Conservation (phyloP, 2,329 filamentous ascomycete species). For the Fusarium sp. region DNA sequence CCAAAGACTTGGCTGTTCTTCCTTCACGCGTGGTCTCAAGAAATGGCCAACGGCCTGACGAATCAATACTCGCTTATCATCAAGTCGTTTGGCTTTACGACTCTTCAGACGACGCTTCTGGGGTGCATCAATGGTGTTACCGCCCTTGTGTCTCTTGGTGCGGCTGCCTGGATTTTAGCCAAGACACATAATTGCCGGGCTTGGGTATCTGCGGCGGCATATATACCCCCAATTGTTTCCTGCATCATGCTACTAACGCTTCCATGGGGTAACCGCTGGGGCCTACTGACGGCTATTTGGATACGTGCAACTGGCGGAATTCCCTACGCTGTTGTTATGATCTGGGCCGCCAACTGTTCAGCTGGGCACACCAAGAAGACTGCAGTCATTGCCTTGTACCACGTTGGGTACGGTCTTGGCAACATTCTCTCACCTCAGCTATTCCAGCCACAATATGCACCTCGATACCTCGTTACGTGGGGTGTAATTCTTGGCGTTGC, state of each 20-base stretch:
- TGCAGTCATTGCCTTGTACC: neutral
- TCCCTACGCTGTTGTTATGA: conserved; percentile 3
- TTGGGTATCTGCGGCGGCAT: neutral
- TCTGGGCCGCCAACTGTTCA: neutral
- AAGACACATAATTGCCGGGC: neutral
- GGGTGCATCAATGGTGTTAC: conserved; percentile 6
- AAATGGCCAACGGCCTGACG: conserved; percentile 5
- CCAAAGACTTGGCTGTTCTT: conserved; percentile 18
- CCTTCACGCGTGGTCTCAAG: neutral
- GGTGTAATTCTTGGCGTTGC: neutral
- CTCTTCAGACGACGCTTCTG: conserved; percentile 47
- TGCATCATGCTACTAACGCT: neutral
- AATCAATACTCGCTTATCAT: conserved; percentile 44
- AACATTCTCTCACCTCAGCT: neutral
- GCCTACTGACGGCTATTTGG: neutral
- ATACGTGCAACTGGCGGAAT: neutral
- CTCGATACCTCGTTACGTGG: neutral
- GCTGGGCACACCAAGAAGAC: neutral
- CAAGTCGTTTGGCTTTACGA: conserved; percentile 54
- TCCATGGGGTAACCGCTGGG: neutral
- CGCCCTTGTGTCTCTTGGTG: neutral
- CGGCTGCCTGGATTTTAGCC: neutral
- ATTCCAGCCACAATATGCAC: neutral
- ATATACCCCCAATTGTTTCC: neutral
- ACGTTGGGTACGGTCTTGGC: neutral